Evolutionary conservation across 345 rosid species (phyloP).

Genomic region (Dovyalis caffra): DNA sequence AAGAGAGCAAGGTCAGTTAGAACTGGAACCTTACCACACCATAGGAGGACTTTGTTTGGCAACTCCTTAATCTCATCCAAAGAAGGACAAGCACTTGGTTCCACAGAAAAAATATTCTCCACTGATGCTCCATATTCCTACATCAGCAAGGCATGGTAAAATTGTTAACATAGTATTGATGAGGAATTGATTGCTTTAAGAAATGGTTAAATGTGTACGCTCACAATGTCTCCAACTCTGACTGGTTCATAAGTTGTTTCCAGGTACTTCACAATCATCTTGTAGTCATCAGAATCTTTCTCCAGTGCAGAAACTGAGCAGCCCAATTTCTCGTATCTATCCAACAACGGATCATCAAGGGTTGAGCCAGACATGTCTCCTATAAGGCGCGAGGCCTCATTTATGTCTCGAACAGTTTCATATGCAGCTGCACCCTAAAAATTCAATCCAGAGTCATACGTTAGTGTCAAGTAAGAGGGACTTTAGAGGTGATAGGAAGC

Average conservation of each 20-base stretch:
- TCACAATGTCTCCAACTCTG: conserved; percentile 64
- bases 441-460: background rate
- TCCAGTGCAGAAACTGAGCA: conserved; percentile 56
- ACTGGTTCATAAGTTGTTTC: conserved; percentile 75
- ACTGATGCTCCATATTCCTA: conserved; percentile 67
- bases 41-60: conserved; percentile 64
- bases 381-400: conserved; percentile 63
- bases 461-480: background rate
- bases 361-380: conserved; percentile 70
- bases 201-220: background rate
- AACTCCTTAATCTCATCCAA: conserved; percentile 60
- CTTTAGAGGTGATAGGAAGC: background rate
- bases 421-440: conserved; percentile 60
- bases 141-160: background rate
- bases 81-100: conserved; percentile 52
- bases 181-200: background rate
- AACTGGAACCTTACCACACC: conserved; percentile 63
- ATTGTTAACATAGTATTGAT: background rate
- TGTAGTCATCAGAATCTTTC: conserved; percentile 68
- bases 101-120: conserved; percentile 55
- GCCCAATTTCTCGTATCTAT: conserved; percentile 49
- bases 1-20: no score
- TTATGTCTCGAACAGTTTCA: conserved; percentile 66
- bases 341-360: conserved; percentile 68
- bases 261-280: conserved; percentile 61